A percentile compares a stretch with the other conserved stretches of the same genome.
Evolutionary conservation across 73 alveolate species (phyloP).

Genomic region (Paramecium pentaurelia): DNA sequence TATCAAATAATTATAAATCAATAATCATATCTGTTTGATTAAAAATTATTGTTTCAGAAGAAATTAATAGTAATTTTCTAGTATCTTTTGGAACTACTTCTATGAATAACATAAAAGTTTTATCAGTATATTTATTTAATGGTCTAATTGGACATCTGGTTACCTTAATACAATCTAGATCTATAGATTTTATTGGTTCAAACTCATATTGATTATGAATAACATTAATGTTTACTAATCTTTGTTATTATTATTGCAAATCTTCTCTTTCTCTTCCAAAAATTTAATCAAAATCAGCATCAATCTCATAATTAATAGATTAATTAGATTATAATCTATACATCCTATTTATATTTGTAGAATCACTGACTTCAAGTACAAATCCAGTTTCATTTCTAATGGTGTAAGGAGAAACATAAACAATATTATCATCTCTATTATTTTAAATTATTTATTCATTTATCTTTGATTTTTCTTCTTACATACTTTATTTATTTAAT

Average conservation of each 20-base stretch:
- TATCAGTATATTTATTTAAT: background rate
- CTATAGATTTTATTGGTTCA: background rate
- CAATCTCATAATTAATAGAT: conserved; percentile 1
- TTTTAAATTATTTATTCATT: background rate
- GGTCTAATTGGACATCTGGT: background rate
- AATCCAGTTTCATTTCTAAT: conserved; percentile 57
- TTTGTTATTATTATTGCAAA: background rate
- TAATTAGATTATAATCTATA: background rate
- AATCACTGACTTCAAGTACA: background rate
- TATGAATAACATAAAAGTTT: background rate
- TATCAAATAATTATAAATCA: background rate
- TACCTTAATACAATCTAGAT: background rate
- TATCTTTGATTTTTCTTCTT: background rate
- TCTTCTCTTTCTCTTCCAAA: background rate
- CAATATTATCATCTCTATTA: conserved; percentile 30
- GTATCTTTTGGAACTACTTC: conserved; percentile 59
- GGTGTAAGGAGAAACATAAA: conserved; percentile 60
- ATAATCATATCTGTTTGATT: background rate
- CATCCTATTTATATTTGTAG: background rate
- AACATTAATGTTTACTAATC: conserved; percentile 2
- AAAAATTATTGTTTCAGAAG: conserved; percentile 18
- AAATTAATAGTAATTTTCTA: conserved; percentile 33
- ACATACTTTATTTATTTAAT: background rate
- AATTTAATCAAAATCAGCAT: conserved; percentile 39
- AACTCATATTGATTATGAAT: background rate